Evolutionary conservation across 352 stramenopile genomes (phyloP), one percentile per base, ranked within the genome.

Genomic region (Lagenidium giganteum): DNA sequence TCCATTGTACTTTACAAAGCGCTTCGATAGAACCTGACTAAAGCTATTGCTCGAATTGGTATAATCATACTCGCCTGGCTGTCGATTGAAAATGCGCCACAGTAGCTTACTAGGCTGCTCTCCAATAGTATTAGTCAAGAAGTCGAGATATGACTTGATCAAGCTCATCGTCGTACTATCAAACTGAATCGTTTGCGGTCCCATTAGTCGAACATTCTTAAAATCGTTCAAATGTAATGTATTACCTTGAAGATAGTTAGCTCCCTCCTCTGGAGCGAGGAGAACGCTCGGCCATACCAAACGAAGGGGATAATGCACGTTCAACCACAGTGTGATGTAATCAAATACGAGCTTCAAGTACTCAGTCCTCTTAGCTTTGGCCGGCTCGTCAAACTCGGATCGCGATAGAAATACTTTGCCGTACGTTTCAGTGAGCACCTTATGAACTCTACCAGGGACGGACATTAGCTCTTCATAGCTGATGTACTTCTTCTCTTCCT

Each of bases 261-360:
- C 20, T 1, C 30, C 39, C 36, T 55, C 38, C 12, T 32, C 23
- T 24, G 28, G 29, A 30, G 3, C 12, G 27, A 55, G 23, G 1
- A 43, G 3, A 31, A 55, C 47, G 11, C 16, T 55, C 3, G 47
- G 39, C 47, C 47, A 55, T 29, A 55, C 47, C 21, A 55, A 47
- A 36, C 47, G 47, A 28, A 55, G 20, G 4, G 47, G 47, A 40
- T 55, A 48, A 48, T 55, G 47, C n/a, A 55, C 38, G 24, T 55
- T 55, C 30, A 55, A 32, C 31, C 22, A 55, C 29, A 55, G 33
- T 12, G 47, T 55, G 24, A 55, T 31, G 39, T 55, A 55, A 38
- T 55, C 47, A 43, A 55, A 55, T 16, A 55, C 20, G 18, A 55
- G 31, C 37, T 48, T 55, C 21, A 55, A 43, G 14, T 48, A 55